Percentiles rank a stretch among this genome's conserved stretches.
These are phyloP conservation scores for Butyriboletus loyo DNA, from an alignment of 768 basidiomycete genomes.

Conservation along the genomic window DNA sequence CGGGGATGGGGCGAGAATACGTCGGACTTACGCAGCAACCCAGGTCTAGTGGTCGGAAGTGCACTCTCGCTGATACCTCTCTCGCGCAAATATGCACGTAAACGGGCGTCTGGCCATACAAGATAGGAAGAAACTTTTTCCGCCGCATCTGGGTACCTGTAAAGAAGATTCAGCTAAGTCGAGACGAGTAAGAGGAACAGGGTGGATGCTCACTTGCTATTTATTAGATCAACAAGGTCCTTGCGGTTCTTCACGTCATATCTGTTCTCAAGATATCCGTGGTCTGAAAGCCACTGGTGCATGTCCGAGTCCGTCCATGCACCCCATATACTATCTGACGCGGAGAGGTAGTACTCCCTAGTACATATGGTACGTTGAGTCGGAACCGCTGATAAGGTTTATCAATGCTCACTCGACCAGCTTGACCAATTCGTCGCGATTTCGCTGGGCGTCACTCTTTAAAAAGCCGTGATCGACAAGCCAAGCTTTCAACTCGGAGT, in stretches of 20 bases:
- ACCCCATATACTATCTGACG: conserved; percentile 55
- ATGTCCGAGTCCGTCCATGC: conserved; percentile 77
- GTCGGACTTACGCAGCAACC: conserved; percentile 64
- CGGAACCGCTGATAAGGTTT: too few species aligned
- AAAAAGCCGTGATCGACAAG: conserved; percentile 70
- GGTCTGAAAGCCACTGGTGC: conserved; percentile 68
- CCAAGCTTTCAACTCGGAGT: conserved; percentile 75
- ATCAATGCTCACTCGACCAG: conserved; percentile 53
- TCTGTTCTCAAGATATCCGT: conserved; percentile 55
- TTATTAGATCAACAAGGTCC: conserved; percentile 69
- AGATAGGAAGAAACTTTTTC: conserved; percentile 61
- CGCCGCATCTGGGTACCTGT: conserved; percentile 54
- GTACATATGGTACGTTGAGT: background rate
- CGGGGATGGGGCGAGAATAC: background rate
- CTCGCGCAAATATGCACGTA: conserved; percentile 84
- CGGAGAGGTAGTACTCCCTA: conserved; percentile 68
- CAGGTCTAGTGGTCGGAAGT: conserved; percentile 62
- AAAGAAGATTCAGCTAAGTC: background rate
- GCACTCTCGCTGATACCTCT: conserved; percentile 68
- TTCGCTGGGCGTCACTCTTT: conserved; percentile 65
- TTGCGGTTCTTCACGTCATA: conserved; percentile 63
- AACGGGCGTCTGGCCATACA: conserved; percentile 89
- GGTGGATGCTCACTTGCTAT: conserved; percentile 52
- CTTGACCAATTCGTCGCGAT: conserved; percentile 74
- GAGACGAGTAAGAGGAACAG: too few species aligned